Base-by-base conservation (phyloP, 2,329 filamentous ascomycete species). In the Seiridium cupressi region DNA sequence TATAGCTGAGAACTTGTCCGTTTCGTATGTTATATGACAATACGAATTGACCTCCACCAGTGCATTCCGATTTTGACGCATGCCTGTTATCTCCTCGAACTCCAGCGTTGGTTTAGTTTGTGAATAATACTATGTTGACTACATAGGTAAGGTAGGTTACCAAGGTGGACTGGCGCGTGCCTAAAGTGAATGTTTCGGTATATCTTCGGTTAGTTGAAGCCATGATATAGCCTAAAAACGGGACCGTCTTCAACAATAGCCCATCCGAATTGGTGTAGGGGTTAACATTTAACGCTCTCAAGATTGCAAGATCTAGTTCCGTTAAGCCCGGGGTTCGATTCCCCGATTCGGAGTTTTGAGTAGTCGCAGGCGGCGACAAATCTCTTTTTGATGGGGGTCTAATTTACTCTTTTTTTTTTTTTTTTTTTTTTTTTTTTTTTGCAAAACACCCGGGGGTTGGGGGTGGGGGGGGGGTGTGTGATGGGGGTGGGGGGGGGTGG, bases 251-350 rank as follows among this genome's bases (percentile, higher is more conserved):
- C 35, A 40, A 31, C 44, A 57, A 57, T 5, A 5, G 10, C 35
- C 42, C 34, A 61, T 72, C 70, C 70, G 70, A 72, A 71, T 70
- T 70, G 74, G 69, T 72, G 68, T 69, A 69, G 68, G 72, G 70
- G 70, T 65, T 65, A 72, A 73, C 70, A 73, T 73, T 69, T 70
- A 67, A 70, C 70, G 70, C 70, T 73, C 70, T 73, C 71, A 26
- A 26, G 18, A 26, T 26, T 26, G 18, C 2, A 26, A 26, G 18
- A 72, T 59, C 36, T 51, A 35, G 46, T 48, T 47, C 66, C 66
- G 66, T 65, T 62, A 64, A 66, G 67, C 67, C 63, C 66, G 65
- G 66, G 67, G 67, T 69, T 69, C 66, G 66, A 69, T 68, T 68
- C 67, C 67, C 66, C 66, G 67, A 62, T 64, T 67, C 66, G 66